phyloP scores from a whole-genome alignment of 164 flowering plant genomes.

The Hamamelis virginiana region DNA sequence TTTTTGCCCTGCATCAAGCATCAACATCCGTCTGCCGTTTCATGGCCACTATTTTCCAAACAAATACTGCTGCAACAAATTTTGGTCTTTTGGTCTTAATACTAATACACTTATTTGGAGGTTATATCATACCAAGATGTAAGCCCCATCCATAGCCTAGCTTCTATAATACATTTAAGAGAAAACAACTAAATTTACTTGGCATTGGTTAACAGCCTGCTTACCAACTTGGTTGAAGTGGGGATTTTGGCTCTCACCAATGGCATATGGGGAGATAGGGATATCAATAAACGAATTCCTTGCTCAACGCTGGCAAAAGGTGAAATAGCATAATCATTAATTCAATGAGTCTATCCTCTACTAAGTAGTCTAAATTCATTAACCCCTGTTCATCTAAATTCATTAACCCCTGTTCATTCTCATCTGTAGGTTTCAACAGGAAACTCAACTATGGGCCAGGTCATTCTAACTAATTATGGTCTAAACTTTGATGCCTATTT shows the following conservation, averaged over 20 bases:
- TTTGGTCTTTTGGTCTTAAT: constrained; percentile 22
- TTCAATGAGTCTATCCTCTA: neutral
- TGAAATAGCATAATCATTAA: neutral
- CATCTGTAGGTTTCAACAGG: constrained; percentile 20
- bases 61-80: constrained; percentile 24
- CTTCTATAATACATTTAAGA: neutral
- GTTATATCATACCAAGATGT: constrained; percentile 48
- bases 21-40: constrained; percentile 57
- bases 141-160: constrained; percentile 17
- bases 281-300: constrained; percentile 48
- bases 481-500: constrained; percentile 34
- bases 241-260: constrained; percentile 55
- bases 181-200: neutral
- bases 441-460: constrained; percentile 33
- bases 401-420: constrained; percentile 1
- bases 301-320: constrained; percentile 58
- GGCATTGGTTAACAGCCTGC: constrained; percentile 27
- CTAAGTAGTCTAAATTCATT: neutral
- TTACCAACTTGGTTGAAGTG: constrained; percentile 50
- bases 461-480: constrained; percentile 26
- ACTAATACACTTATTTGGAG: constrained; percentile 39
- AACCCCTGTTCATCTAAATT: no score
- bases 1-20: constrained; percentile 41
- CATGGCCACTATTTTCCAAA: constrained; percentile 41
- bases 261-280: constrained; percentile 48